Evolutionary conservation across 768 basidiomycete species (phyloP), one percentile per base, ranked within the genome.

Genomic region (Sutorius australiensis): DNA sequence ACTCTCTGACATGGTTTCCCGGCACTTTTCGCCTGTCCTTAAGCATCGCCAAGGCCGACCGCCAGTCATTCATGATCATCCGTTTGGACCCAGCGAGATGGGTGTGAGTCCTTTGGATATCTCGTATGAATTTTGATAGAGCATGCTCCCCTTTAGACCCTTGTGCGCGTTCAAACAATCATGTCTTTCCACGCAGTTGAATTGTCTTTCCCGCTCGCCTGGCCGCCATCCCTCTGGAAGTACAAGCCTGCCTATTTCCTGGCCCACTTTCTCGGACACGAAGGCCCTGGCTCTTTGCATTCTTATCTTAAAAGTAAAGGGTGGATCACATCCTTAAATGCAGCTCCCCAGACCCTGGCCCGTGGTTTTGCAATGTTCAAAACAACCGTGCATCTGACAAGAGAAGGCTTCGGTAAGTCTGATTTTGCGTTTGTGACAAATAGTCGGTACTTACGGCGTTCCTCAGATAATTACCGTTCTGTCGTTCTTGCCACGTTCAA

Each of bases 321-420:
- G 3, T 95, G 93, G 92, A 79, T 89, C 34, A 92, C 86, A 28
- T 75, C 77, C 12, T 73, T 98, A 46, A 82, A 78, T 50, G 77
- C 84, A 40, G 92, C 88, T 1, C 77, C 81, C 3, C 86, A 88
- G 59, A 73, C 77, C 32, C 78, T 91, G 6, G 90, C 80, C 17
- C 80, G 90, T 56, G 92, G 93, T 0, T 92, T 98, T 65, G 88
- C 85, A 37, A 86, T 91, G 78, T 91, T 97, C 73, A 94, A 90
- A 67, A 69, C 89, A n/a, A 86, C 84, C 2, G 75, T 89, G 21
- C 73, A 88, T 61, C 71, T 99, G 57, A 97, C 97, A 0, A 77
- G 80, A 34, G 84, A 90, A 53, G 97, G 97, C 2, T 87, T 95
- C 52, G 77, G 92, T 95, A 65, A 63, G 89, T 33, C 30, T 36